Evolutionary conservation across 179 eudicot genomes (phyloP).

Genomic region (Camellia oleifera): DNA sequence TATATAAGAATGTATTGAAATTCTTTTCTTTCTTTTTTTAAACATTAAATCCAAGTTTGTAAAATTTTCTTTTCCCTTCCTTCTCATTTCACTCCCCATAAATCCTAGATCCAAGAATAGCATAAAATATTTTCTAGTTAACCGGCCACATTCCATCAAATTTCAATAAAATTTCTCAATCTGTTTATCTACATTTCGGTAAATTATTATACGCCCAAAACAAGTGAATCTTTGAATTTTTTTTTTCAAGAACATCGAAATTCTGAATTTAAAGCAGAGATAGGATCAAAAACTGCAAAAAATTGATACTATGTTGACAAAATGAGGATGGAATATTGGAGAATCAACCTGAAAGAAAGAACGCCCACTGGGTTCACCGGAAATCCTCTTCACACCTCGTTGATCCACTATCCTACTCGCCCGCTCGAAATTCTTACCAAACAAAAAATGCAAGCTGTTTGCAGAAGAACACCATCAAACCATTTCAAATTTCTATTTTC

Average conservation of each 20-base stretch:
- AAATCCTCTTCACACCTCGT: slow-evolving; percentile 67
- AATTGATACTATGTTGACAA: neutral
- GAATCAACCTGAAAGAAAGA: slow-evolving; percentile 62
- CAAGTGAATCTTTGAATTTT: neutral
- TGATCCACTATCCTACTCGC: slow-evolving; percentile 86
- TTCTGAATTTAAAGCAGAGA: neutral
- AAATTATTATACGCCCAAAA: neutral
- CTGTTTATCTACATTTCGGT: neutral
- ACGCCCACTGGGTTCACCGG: slow-evolving; percentile 75
- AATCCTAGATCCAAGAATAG: no score
- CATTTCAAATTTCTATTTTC: neutral
- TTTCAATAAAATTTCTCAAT: neutral
- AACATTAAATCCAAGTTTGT: neutral
- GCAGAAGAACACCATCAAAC: neutral
- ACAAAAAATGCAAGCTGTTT: slow-evolving; percentile 66
- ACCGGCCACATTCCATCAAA: neutral
- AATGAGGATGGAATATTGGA: neutral
- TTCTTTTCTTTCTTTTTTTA: no score
- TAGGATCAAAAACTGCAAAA: neutral
- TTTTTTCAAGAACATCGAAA: no score
- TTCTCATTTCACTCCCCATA: no score
- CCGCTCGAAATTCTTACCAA: slow-evolving; percentile 85
- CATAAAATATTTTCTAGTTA: neutral
- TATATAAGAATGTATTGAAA: no score
- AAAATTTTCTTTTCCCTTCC: neutral